phyloP scores from a whole-genome alignment of 306 rosid genomes.

The Ziziphus jujuba region DNA sequence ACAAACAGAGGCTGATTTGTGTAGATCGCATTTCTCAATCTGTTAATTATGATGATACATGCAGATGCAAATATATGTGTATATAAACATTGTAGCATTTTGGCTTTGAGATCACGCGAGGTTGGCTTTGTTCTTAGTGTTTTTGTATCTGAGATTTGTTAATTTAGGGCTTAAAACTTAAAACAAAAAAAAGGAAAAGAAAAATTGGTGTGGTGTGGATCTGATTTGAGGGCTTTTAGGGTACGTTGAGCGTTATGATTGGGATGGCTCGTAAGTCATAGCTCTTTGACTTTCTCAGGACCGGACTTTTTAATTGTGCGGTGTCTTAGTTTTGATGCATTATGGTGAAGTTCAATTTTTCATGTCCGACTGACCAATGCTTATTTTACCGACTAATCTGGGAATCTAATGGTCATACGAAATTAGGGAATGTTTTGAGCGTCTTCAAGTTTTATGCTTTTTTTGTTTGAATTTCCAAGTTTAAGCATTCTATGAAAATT shows the following conservation, averaged over 20 bases:
- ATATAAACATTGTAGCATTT: slow-evolving; percentile 4
- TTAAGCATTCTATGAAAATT: neutral
- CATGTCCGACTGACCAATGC: neutral
- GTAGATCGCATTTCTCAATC: slow-evolving; percentile 10
- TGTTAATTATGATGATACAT: neutral
- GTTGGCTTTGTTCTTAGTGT: neutral
- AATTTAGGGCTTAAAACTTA: neutral
- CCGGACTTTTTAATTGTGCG: neutral
- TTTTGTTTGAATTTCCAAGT: neutral
- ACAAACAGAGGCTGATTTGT: neutral
- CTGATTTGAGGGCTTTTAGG: slow-evolving; percentile 2
- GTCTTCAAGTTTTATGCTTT: neutral
- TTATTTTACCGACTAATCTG: slow-evolving; percentile 12
- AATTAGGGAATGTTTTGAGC: no score
- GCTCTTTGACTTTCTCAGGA: neutral
- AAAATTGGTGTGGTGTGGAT: slow-evolving; percentile 12
- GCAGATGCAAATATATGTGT: neutral
- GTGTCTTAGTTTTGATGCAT: slow-evolving; percentile 7
- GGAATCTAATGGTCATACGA: slow-evolving; percentile 2
- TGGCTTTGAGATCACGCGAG: neutral
- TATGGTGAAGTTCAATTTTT: slow-evolving; percentile 3
- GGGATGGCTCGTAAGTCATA: neutral
- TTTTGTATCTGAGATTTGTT: neutral
- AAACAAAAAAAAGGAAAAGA: no score
- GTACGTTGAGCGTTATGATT: neutral